Percentiles rank a stretch among this genome's conserved stretches.
These are phyloP conservation scores for Ophiostoma ips DNA, from an alignment of 2,329 filamentous ascomycete genomes.

Conservation along the genomic window DNA sequence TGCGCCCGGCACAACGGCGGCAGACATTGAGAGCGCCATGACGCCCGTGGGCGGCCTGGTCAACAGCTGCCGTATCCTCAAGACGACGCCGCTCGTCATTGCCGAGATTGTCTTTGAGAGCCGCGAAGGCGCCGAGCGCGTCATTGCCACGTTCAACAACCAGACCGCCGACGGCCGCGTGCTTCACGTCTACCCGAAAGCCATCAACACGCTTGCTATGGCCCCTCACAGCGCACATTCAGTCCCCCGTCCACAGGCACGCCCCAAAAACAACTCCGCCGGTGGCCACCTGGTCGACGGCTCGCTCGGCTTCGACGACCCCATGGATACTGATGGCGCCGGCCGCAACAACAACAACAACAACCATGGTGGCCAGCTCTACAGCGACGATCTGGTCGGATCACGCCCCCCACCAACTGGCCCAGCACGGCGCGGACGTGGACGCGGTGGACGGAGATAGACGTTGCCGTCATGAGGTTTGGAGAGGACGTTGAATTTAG, in stretches of 20 bases:
- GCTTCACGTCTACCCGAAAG: slow-evolving; percentile 58
- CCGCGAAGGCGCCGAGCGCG: slow-evolving; percentile 57
- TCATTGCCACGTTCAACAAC: slow-evolving; percentile 64
- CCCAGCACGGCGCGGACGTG: slow-evolving; percentile 1
- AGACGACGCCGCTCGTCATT: slow-evolving; percentile 56
- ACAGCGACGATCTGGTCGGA: slow-evolving; percentile 31
- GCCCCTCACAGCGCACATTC: slow-evolving; percentile 13
- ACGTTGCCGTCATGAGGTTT: no score
- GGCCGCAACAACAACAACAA: neutral
- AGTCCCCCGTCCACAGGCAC: neutral
- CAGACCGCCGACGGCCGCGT: slow-evolving; percentile 65
- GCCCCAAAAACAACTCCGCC: slow-evolving; percentile 16
- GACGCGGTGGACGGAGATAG: slow-evolving; percentile 7
- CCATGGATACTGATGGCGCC: slow-evolving; percentile 25
- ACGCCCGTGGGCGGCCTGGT: slow-evolving; percentile 58
- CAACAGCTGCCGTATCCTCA: slow-evolving; percentile 51
- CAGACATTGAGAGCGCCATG: slow-evolving; percentile 73
- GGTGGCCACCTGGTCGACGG: slow-evolving; percentile 37
- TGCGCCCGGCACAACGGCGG: slow-evolving; percentile 65
- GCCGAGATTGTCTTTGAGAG: slow-evolving; percentile 65
- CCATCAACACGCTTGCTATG: slow-evolving; percentile 25
- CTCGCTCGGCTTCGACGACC: slow-evolving; percentile 38
- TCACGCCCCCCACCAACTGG: neutral
- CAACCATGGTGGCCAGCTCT: slow-evolving; percentile 26
- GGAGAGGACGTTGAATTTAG: no score